Evolutionary conservation across 2,329 filamentous ascomycete species (phyloP), one percentile per base, ranked within the genome.

Genomic region (Didymella arachidicola): DNA sequence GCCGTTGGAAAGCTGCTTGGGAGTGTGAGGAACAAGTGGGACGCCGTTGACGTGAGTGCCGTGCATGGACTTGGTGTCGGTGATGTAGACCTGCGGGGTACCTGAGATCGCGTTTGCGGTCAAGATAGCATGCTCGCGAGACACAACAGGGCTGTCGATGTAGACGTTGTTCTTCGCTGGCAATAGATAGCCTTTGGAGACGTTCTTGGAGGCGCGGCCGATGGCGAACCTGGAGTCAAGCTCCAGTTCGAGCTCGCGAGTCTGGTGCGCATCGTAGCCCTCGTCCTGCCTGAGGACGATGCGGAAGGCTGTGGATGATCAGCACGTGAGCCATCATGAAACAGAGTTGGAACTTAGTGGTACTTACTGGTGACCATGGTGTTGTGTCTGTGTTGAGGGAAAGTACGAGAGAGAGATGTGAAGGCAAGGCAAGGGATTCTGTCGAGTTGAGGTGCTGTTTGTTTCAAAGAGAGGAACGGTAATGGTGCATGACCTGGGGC

Each of bases 101-200:
- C 67, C 64, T 32, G 51, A 49, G 52, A 29, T 45, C 11, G 61
- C 46, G 48, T 69, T 64, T 41, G 64, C 64, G 2, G 68, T 72
- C 36, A 80, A 64, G 51, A 83, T 76, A 16, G 89, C 90, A 75
- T 92, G 89, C 11, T 85, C 73, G 43, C 89, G 82, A 25, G 89
- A 91, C 81, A 92, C 89, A 34, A 92, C 89, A 0, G 89, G 86
- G 56, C 86, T 89, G 63, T 91, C 85, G 58, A 91, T 89, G 82
- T 82, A 91, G 16, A 82, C 86, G 73, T 92, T 92, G 64, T 83
- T 74, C 5, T 66, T 36, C 60, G 76, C 71, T 65, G 80, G 72
- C 52, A 75, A 70, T 39, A 79, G 75, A 39, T 76, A 81, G 62
- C 71, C 68, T 68, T 79, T 79, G 64, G 64, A 44, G 6, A 69